Evolutionary conservation across 225 moss, liverwort and hornwort species (phyloP), one percentile per base, ranked within the genome.

Genomic region (Sphagnum contortum): DNA sequence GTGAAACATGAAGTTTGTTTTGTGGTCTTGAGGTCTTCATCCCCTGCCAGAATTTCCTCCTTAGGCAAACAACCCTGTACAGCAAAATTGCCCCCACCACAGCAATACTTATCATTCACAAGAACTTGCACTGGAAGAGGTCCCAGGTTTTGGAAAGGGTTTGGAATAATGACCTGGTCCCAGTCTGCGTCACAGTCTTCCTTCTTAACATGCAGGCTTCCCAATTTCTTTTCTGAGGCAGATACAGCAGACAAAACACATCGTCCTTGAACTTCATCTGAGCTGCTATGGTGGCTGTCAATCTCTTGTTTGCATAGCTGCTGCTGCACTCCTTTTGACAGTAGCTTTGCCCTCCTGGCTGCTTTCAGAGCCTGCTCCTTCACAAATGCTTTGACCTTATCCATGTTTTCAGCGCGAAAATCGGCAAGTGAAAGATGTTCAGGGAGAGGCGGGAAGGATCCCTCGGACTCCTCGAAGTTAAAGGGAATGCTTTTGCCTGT

Each of bases 401-500:
- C 9, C 9, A 61, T 45, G 4, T n/a, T 61, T 58, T 6, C 58
- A 45, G 61, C 46, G 61, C 48, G 46, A 3, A 12, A 11, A 48
- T 48, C 48, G 61, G 8, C 7, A 48, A 61, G 3, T 0, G 48
- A 9, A 9, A 61, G 61, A n/a, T 61, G 61, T 48, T 5, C 0
- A 3, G 61, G 61, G 8, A 61, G n/a, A 10, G 10, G 46, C 46
- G 61, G 61, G 61, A 61, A 61, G 8, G 61, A 45, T 5, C 61
- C 61, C 45, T 2, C 48, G 8, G 61, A 61, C 3, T 61, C 61
- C 44, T 5, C 8, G 47, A 61, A 61, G 11, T 61, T 48, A 48
- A 61, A 61, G 8, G 61, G 61, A 9, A 4, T 48, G 61, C n/a
- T 61, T 12, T 61, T 61, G 46, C 47, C 12, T 9, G 61, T 61